These are phyloP conservation scores for Metschnikowia noctiluminum DNA, from an alignment of 805 yeast genomes.

Conservation along the genomic window DNA sequence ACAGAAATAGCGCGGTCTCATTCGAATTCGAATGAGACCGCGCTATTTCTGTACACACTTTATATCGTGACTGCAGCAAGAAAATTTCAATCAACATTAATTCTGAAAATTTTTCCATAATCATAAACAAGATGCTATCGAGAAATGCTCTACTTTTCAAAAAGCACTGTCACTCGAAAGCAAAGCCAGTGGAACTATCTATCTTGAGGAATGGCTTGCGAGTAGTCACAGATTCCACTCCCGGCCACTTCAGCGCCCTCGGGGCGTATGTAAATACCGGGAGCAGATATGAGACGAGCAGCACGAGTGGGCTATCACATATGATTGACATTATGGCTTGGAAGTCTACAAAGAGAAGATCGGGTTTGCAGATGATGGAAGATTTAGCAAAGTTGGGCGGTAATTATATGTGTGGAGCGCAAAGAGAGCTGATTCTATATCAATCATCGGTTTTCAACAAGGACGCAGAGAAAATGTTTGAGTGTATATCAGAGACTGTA, in stretches of 20 bases:
- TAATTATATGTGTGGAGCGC: constrained; percentile 87
- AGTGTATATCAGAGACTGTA: constrained; percentile 73
- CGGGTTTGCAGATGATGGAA: constrained; percentile 70
- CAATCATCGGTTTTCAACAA: constrained; percentile 92
- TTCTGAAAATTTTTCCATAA: background rate
- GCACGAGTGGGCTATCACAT: constrained; percentile 73
- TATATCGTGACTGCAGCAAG: background rate
- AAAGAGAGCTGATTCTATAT: constrained; percentile 87
- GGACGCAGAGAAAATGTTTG: constrained; percentile 78
- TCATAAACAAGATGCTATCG: background rate
- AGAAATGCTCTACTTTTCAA: background rate
- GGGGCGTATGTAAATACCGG: constrained; percentile 92
- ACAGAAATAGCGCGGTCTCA: too few species aligned
- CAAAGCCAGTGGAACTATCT: constrained; percentile 24
- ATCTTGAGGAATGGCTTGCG: constrained; percentile 71
- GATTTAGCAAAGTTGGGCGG: constrained; percentile 82
- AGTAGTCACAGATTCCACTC: constrained; percentile 79
- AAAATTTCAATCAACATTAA: background rate
- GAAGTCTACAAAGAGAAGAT: constrained; percentile 57
- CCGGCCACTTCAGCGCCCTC: constrained; percentile 87
- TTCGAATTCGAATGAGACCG: background rate
- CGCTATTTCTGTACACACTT: background rate
- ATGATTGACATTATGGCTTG: constrained; percentile 82
- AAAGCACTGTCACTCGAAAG: background rate
- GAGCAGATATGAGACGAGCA: constrained; percentile 68